These are phyloP conservation scores for Fusarium nelsonii DNA, from an alignment of 2,329 filamentous ascomycete genomes.

Conservation along the genomic window DNA sequence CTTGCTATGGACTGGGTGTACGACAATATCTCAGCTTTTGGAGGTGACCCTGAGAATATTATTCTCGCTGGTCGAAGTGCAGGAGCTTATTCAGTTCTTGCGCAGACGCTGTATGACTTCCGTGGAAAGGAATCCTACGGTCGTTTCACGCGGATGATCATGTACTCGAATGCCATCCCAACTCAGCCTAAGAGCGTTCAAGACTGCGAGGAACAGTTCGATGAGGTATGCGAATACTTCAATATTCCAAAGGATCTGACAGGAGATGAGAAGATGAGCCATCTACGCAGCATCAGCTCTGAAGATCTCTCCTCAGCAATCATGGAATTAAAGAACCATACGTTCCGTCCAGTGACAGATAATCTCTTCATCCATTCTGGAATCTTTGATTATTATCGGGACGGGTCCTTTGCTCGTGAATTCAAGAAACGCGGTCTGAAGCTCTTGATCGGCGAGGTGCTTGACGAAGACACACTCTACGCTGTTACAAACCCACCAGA, in stretches of 20 bases:
- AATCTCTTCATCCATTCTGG: conserved; percentile 8
- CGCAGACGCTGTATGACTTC: conserved; percentile 1
- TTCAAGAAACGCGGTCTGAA: conserved; percentile 9
- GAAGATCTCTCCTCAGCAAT: neutral
- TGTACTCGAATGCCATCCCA: conserved; percentile 24
- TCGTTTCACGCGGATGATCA: conserved; percentile 8
- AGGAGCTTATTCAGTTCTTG: conserved; percentile 9
- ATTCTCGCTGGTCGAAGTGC: conserved; percentile 7
- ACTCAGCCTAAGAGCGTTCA: conserved; percentile 19
- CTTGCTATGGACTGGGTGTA: conserved; percentile 26
- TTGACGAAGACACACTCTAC: conserved; percentile 16
- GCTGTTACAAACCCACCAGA: conserved; percentile 15
- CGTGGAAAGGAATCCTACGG: neutral
- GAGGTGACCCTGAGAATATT: conserved; percentile 6
- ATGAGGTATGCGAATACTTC: conserved; percentile 20
- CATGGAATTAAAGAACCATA: conserved; percentile 13
- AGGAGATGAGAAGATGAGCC: neutral
- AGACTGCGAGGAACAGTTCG: conserved; percentile 9
- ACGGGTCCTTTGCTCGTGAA: neutral
- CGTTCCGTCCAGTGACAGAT: neutral
- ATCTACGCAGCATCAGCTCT: neutral
- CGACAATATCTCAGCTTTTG: neutral
- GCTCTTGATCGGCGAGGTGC: conserved; percentile 6
- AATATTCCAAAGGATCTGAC: rapidly evolving
- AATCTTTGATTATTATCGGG: conserved; percentile 18